Evolutionary conservation across 2,329 filamentous ascomycete genomes (phyloP), one percentile per base, ranked within the genome.

Genomic region (Aspergillus uvarum): DNA sequence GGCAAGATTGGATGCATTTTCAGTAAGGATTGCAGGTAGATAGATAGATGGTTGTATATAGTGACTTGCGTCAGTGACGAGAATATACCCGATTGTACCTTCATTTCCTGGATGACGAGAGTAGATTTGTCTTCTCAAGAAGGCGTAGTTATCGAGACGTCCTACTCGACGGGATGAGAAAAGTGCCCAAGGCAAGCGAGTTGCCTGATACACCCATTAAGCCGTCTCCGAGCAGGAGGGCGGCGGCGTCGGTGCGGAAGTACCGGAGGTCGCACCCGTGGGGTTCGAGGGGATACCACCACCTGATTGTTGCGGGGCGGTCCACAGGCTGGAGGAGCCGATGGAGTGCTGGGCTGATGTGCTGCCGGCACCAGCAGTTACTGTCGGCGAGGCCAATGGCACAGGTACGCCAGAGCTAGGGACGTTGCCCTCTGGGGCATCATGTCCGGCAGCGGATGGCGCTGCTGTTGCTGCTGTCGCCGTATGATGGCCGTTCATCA

Each of bases 401-500:
- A 49, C 24, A 19, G 58, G 26, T 16, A 48, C 14, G 14, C 47
- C 19, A 31, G 58, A 60, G 10, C 51, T 51, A 10, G 60, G 8
- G 8, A 47, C 51, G 4, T 44, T 16, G 16, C 38, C 55, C 38
- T 62, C 58, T n/a, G 53, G 21, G 29, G 38, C 35, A 19, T 57
- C 48, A 3, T 59, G 35, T 16, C 38, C 47, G 44, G 29, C 48
- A 6, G 56, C 29, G 8, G 56, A 49, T 54, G 59, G 42, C 10
- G 54, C 53, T 14, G 19, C 21, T 12, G 56, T 38, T 12, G 56
- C 10, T n/a, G 58, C 32, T 7, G 19, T 53, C 2, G 47, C 24
- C 14, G 59, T 21, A 52, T 64, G 61, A n/a, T 66, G 60, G 1
- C 66, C 66, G 47, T 77, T 77, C 71, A 75, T 76, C 29, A 76